Evolutionary conservation across 108 stramenopile genomes (phyloP), one percentile per base, ranked within the genome.

Genomic region (Seminavis robusta): DNA sequence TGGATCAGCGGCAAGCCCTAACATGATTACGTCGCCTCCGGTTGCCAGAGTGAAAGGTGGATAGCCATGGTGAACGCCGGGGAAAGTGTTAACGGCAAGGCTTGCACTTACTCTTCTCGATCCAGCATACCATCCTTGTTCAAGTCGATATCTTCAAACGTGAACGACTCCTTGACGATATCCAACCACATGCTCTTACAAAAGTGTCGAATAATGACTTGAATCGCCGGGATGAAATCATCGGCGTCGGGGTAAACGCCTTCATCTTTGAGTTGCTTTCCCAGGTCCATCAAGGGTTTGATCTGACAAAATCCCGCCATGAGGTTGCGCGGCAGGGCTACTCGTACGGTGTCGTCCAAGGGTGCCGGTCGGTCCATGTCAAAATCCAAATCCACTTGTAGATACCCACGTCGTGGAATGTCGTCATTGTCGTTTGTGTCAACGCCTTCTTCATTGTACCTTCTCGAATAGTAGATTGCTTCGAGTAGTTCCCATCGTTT

Each of bases 291-390:
- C 1, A 92, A 69, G 3, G 91, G 91, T 45, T 76, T 37, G 16
- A 87, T 87, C 11, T 83, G 65, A 48, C 85, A 92, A 56, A 92
- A 85, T 34, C 91, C 91, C 38, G 61, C 76, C 48, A 89, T 33
- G 27, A 92, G 61, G 56, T 92, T 92, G 1, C 87, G 67, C 16
- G 91, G 90, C 41, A 92, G 30, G 5, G 90, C 86, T 3, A 92
- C 81, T 4, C 31, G 33, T 16, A 84, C 45, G 21, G 57, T 53
- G 20, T 79, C 69, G 58, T 79, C 59, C 15, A 62, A 46, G n/a
- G n/a, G n/a, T n/a, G n/a, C n/a, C n/a, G n/a, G n/a, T n/a, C n/a
- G n/a, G n/a, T n/a, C n/a, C 6, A 64, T 37, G 10, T 56, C 57
- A 43, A 67, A 81, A 47, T 82, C 83, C 53, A 60, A 74, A 59